These are phyloP conservation scores for Acanthamoeba castellanii DNA, from an alignment of 208 protist species.

Conservation along the genomic window DNA sequence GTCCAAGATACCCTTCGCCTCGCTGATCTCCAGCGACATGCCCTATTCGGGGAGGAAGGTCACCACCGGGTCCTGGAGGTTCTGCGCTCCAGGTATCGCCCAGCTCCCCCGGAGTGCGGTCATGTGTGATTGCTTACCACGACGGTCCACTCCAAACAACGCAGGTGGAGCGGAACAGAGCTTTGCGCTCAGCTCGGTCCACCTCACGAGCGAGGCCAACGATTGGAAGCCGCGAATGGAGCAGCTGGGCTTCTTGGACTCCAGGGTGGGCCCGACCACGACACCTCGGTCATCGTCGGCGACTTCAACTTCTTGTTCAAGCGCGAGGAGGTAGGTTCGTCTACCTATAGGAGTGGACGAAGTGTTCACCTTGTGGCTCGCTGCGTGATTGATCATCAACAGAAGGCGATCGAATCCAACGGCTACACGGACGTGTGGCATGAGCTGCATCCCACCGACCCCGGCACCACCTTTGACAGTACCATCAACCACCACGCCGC, in stretches of 20 bases:
- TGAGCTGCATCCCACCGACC: neutral
- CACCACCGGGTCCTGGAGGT: neutral
- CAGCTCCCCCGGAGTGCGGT: no score
- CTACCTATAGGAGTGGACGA: neutral
- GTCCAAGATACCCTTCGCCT: neutral
- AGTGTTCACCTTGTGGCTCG: no score
- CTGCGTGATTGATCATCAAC: neutral
- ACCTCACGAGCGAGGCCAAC: conserved; percentile 32
- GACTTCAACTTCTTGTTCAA: conserved; percentile 27
- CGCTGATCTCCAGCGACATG: neutral
- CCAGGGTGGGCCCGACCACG: neutral
- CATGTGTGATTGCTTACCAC: no score
- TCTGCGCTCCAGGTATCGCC: neutral
- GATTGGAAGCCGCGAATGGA: conserved; percentile 16
- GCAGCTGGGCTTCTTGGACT: neutral
- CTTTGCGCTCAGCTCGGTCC: neutral
- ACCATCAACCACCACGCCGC: neutral
- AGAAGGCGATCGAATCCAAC: neutral
- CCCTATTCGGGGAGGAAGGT: conserved; percentile 6
- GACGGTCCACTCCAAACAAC: no score
- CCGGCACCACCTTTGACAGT: neutral
- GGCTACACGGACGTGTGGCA: neutral
- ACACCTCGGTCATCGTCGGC: neutral
- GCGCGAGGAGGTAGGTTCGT: neutral
- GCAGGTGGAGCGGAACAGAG: no score